Conservation (phyloP, 306 rosid species). For the Prunus padus region DNA sequence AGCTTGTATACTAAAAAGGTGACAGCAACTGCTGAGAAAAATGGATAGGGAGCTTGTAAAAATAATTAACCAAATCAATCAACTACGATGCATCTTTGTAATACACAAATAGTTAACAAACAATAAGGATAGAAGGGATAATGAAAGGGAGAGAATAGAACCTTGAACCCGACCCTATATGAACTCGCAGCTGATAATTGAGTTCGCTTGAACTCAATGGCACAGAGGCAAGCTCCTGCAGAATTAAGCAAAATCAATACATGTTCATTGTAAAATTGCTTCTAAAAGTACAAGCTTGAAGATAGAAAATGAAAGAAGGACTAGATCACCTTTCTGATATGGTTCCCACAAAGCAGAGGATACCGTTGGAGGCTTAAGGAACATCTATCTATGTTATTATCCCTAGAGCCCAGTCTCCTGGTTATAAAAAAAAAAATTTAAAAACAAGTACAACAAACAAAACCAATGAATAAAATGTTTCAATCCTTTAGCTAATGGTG, state of each 20-base stretch:
- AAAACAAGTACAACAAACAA: not conserved
- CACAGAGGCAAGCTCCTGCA: slow-evolving; percentile 44
- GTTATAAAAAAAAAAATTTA: too few relatives aligned
- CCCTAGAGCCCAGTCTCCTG: slow-evolving; percentile 1
- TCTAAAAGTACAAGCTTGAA: not conserved
- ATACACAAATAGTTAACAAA: not conserved
- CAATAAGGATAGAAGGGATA: slow-evolving; percentile 8
- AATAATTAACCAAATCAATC: not conserved
- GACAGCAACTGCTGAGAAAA: not conserved
- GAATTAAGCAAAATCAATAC: slow-evolving; percentile 21
- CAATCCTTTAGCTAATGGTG: not conserved
- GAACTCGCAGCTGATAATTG: slow-evolving; percentile 50
- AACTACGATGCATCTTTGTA: not conserved
- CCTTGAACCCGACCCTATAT: slow-evolving; percentile 54
- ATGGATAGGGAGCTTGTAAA: not conserved
- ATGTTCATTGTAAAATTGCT: not conserved
- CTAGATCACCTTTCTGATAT: slow-evolving; percentile 44
- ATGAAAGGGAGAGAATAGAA: slow-evolving; percentile 27
- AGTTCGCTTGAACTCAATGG: slow-evolving; percentile 38
- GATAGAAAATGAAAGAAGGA: slow-evolving; percentile 11
- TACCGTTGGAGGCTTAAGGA: slow-evolving; percentile 44
- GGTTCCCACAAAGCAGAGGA: slow-evolving; percentile 45
- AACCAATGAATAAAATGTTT: not conserved
- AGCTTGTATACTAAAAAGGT: not conserved
- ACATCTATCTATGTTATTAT: slow-evolving; percentile 25